Percentiles rank a stretch among this genome's conserved stretches.
phyloP scores from a whole-genome alignment of 2,329 filamentous ascomycete species.

The Penicillium italicum region DNA sequence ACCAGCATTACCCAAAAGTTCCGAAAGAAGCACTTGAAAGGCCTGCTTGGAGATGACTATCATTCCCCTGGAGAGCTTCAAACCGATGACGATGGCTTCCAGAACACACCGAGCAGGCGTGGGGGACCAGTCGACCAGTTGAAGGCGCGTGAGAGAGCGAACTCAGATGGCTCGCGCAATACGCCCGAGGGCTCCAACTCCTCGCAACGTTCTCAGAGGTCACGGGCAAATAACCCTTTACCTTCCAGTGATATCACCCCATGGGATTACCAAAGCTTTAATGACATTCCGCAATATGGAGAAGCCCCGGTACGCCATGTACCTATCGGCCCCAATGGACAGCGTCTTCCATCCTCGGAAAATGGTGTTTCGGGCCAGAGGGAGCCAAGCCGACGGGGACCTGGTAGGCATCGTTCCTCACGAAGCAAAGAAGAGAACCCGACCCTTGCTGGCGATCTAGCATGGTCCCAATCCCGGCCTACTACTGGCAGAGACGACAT shows the following conservation, averaged over 20 bases:
- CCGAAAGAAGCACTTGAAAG: conserved; percentile 80
- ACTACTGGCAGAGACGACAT: conserved; percentile 70
- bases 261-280: conserved; percentile 88
- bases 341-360: conserved; percentile 59
- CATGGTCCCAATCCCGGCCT: conserved; percentile 61
- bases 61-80: conserved; percentile 59
- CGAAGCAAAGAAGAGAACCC: conserved; percentile 58
- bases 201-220: conserved; percentile 72
- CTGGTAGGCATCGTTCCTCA: conserved; percentile 46
- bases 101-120: conserved; percentile 28
- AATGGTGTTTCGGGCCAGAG: conserved; percentile 41
- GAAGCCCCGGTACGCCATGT: conserved; percentile 72
- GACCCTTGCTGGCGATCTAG: conserved; percentile 35
- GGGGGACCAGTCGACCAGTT: conserved; percentile 47
- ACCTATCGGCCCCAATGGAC: conserved; percentile 65
- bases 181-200: conserved; percentile 50
- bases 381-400: conserved; percentile 52
- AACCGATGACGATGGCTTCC: conserved; percentile 68
- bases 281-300: conserved; percentile 73
- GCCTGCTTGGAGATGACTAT: conserved; percentile 90
- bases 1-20: conserved; percentile 65
- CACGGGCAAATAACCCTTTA: conserved; percentile 66
- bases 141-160: conserved; percentile 70
- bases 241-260: conserved; percentile 92
- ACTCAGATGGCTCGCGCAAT: conserved; percentile 68